Evolutionary conservation across 345 rosid species (phyloP).

Genomic region (Euphorbia peplus): DNA sequence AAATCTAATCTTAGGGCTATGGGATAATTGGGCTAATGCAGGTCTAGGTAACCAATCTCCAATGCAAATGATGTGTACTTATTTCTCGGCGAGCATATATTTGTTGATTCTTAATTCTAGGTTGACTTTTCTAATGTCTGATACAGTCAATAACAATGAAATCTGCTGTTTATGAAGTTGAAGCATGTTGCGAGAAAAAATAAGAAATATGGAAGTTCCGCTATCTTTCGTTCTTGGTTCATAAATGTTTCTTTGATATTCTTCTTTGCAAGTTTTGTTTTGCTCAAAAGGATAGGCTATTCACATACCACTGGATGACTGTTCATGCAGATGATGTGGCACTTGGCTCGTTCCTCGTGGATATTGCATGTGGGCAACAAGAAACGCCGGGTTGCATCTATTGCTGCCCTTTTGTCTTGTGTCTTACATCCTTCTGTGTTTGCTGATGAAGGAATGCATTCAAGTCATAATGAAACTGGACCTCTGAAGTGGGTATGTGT

Average conservation of each 20-base stretch:
- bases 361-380: constrained; percentile 81
- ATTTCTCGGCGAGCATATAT: background rate
- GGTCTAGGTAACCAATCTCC: too few species aligned
- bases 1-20: too few species aligned
- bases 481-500: constrained; percentile 86
- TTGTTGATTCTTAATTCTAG: background rate
- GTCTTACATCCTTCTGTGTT: constrained; percentile 76
- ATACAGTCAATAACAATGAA: background rate
- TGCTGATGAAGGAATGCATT: constrained; percentile 64
- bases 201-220: background rate
- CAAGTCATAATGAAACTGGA: constrained; percentile 47
- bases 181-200: background rate
- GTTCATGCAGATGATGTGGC: constrained; percentile 75
- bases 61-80: background rate
- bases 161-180: background rate
- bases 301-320: constrained; percentile 3
- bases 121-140: too few species aligned
- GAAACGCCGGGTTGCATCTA: constrained; percentile 87
- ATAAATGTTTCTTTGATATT: background rate
- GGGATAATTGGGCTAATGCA: too few species aligned
- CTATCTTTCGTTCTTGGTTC: background rate
- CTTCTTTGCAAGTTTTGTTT: background rate
- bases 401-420: constrained; percentile 85
- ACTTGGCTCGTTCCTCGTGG: constrained; percentile 83
- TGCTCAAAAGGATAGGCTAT: background rate